Evolutionary conservation across 2,329 filamentous ascomycete species (phyloP).

Genomic region (Monosporascus ibericus): DNA sequence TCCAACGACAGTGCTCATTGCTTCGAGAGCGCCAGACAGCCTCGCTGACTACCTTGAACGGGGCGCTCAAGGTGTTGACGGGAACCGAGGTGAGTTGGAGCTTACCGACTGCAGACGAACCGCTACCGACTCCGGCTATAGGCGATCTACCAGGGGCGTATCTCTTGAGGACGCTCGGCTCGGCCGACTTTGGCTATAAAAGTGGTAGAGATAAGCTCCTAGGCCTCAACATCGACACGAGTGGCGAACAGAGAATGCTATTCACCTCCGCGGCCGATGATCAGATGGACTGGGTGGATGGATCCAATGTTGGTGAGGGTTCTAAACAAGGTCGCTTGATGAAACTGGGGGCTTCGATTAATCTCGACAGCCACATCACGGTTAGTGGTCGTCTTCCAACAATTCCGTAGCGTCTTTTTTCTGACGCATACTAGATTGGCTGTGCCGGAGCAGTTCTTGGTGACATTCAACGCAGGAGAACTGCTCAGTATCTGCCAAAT

Average conservation of each 20-base stretch:
- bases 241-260: slow-evolving; percentile 48
- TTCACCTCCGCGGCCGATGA: slow-evolving; percentile 51
- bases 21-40: slow-evolving; percentile 37
- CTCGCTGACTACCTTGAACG: slow-evolving; percentile 31
- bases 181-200: slow-evolving; percentile 66
- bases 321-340: slow-evolving; percentile 59
- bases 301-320: slow-evolving; percentile 33
- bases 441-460: slow-evolving; percentile 84
- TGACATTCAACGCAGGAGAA: slow-evolving; percentile 65
- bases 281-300: slow-evolving; percentile 27
- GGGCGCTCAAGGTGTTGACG: slow-evolving; percentile 26
- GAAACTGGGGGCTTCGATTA: slow-evolving; percentile 62
- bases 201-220: slow-evolving; percentile 60
- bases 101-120: background rate
- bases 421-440: slow-evolving; percentile 47
- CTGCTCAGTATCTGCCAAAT: slow-evolving; percentile 55
- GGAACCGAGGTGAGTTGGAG: slow-evolving; percentile 16
- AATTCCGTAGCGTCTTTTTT: background rate
- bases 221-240: slow-evolving; percentile 46
- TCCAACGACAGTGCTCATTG: slow-evolving; percentile 50
- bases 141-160: slow-evolving; percentile 35
- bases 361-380: slow-evolving; percentile 67
- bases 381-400: slow-evolving; percentile 32
- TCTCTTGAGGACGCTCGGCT: slow-evolving; percentile 60
- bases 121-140: slow-evolving; percentile 15